phyloP scores from a whole-genome alignment of 1,284 basidiomycete genomes.

The Apiotrichum laibachii region DNA sequence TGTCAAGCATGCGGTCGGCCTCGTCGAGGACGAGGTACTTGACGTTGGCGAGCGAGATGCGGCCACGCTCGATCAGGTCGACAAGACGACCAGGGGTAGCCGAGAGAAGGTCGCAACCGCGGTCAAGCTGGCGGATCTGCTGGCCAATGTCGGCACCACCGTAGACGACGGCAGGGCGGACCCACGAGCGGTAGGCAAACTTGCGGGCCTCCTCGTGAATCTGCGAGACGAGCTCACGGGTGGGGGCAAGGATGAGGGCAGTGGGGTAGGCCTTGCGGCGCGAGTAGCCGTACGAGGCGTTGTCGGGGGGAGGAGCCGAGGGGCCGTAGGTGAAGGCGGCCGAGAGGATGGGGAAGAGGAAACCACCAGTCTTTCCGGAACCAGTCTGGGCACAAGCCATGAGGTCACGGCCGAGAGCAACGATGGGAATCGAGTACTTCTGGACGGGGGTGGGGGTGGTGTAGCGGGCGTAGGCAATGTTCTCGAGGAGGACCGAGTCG shows the following conservation, averaged over 20 bases:
- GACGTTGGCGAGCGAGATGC: slow-evolving; percentile 94
- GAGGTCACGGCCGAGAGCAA: slow-evolving; percentile 82
- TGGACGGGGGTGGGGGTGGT: slow-evolving; percentile 95
- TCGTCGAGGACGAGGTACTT: slow-evolving; percentile 98
- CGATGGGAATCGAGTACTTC: slow-evolving; percentile 99
- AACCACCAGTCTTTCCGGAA: slow-evolving; percentile 98
- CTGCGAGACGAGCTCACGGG: slow-evolving; percentile 97
- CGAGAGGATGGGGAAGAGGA: slow-evolving; percentile 98
- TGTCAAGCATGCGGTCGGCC: slow-evolving; percentile 99
- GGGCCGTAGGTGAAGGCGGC: slow-evolving; percentile 87
- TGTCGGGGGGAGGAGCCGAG: slow-evolving; percentile 57
- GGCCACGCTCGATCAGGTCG: slow-evolving; percentile 95
- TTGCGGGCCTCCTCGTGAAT: slow-evolving; percentile 99
- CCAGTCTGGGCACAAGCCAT: slow-evolving; percentile 99
- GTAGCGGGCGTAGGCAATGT: slow-evolving; percentile 91
- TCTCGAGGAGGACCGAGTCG: slow-evolving; percentile 90
- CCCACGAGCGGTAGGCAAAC: slow-evolving; percentile 99
- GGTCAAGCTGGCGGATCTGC: slow-evolving; percentile 91
- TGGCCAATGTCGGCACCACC: slow-evolving; percentile 97
- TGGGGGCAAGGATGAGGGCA: slow-evolving; percentile 92
- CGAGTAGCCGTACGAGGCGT: slow-evolving; percentile 59
- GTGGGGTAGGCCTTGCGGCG: slow-evolving; percentile 91
- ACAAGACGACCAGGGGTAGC: slow-evolving; percentile 99
- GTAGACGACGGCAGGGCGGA: slow-evolving; percentile 97
- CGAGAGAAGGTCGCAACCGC: slow-evolving; percentile 93